phyloP scores from a whole-genome alignment of 306 rosid genomes.

The Oxytropis ochrocephala region DNA sequence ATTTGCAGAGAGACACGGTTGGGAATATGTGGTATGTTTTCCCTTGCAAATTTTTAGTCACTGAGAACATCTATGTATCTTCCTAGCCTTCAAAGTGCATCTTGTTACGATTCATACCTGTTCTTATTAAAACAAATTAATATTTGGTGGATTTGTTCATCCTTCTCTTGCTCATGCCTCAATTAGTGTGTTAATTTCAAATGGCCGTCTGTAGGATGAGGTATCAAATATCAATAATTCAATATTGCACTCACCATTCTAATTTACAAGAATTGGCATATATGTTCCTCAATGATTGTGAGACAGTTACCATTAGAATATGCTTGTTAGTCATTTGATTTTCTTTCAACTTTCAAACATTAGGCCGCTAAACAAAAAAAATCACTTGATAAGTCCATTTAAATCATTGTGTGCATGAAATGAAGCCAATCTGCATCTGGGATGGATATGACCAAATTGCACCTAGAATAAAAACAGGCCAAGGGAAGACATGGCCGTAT shows the following conservation, averaged over 20 bases:
- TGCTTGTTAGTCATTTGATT: background rate
- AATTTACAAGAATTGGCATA: background rate
- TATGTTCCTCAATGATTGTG: constrained; percentile 8
- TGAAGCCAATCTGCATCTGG: background rate
- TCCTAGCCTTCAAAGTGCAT: constrained; percentile 9
- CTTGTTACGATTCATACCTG: background rate
- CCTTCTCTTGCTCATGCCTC: background rate
- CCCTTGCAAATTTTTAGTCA: background rate
- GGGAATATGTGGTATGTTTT: constrained; percentile 80
- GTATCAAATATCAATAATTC: no score
- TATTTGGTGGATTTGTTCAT: constrained; percentile 3
- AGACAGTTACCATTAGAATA: background rate
- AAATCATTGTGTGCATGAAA: background rate
- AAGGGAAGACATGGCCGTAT: background rate
- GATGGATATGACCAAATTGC: background rate
- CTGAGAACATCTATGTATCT: background rate
- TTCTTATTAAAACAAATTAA: constrained; percentile 3
- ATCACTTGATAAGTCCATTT: background rate
- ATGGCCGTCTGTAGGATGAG: background rate
- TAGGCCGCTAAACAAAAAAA: background rate
- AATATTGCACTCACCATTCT: background rate
- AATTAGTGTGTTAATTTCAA: background rate
- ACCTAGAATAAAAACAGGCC: background rate
- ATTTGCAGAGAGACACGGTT: constrained; percentile 90
- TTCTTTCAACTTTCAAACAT: constrained; percentile 10